Conservation (phyloP, 2,329 filamentous ascomycete species). For the Achaetomium macrosporum region DNA sequence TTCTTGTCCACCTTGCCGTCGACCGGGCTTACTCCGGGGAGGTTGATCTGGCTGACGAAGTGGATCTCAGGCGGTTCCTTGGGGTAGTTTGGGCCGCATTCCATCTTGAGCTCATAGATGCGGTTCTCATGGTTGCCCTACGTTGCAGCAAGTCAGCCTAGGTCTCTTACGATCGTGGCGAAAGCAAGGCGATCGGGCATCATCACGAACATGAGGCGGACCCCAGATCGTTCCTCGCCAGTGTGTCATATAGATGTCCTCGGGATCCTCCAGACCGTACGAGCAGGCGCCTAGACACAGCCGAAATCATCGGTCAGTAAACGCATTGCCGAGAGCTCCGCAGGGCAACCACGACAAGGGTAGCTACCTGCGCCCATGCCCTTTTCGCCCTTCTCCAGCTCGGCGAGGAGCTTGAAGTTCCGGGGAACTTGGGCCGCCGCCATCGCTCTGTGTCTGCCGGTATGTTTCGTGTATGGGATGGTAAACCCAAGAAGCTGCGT, state of each 20-base stretch:
- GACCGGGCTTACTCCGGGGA: constrained; percentile 82
- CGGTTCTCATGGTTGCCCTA: constrained; percentile 93
- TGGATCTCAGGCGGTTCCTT: constrained; percentile 83
- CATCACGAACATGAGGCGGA: constrained; percentile 75
- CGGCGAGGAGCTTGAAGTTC: constrained; percentile 94
- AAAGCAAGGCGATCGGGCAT: not conserved
- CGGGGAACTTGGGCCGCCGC: constrained; percentile 63
- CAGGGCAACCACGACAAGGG: not conserved
- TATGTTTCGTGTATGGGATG: not conserved
- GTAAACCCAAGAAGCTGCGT: not conserved
- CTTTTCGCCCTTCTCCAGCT: constrained; percentile 99
- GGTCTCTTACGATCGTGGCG: not conserved
- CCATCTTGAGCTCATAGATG: constrained; percentile 96
- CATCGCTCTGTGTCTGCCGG: constrained; percentile 24
- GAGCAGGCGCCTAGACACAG: constrained; percentile 75
- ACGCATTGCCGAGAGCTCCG: not conserved
- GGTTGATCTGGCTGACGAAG: constrained; percentile 90
- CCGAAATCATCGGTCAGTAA: not conserved
- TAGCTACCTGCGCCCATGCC: constrained; percentile 76
- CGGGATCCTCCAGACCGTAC: constrained; percentile 88
- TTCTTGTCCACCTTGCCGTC: constrained; percentile 79
- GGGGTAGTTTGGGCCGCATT: constrained; percentile 86
- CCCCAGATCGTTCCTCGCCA: constrained; percentile 98
- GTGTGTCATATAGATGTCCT: constrained; percentile 94
- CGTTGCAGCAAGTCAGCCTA: constrained; percentile 31